Percentiles rank a stretch among this genome's conserved stretches.
phyloP scores from a whole-genome alignment of 805 yeast species.

The Pichia eremophila region DNA sequence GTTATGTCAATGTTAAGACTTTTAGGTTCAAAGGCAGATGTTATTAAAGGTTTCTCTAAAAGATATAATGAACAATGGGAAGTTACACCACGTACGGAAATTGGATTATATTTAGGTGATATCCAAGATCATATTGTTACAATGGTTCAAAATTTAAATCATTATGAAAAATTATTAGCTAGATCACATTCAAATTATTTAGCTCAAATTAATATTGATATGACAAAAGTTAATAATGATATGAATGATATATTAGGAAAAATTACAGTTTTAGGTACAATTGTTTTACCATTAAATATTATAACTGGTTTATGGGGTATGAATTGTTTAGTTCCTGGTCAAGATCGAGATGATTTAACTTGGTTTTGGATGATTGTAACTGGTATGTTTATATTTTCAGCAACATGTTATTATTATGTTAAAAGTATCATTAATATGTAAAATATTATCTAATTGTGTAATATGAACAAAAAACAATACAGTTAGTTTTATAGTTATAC shows the following conservation, averaged over 20 bases:
- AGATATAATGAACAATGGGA: constrained; percentile 82
- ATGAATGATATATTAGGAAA: constrained; percentile 94
- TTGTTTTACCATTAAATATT: constrained; percentile 89
- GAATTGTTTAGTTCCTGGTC: constrained; percentile 97
- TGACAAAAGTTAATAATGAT: constrained; percentile 94
- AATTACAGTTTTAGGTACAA: constrained; percentile 87
- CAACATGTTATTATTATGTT: constrained; percentile 39
- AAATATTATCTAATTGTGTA: not conserved
- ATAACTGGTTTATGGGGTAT: constrained; percentile 98
- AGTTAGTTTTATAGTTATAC: too few relatives aligned
- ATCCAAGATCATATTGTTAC: constrained; percentile 97
- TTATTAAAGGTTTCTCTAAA: constrained; percentile 91
- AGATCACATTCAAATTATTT: constrained; percentile 93
- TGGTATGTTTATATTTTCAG: constrained; percentile 39
- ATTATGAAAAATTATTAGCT: constrained; percentile 87
- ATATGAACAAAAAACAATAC: too few relatives aligned
- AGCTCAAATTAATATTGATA: constrained; percentile 94
- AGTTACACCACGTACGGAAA: constrained; percentile 71
- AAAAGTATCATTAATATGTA: constrained; percentile 28
- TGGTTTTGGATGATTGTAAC: constrained; percentile 56
- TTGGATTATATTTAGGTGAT: constrained; percentile 91
- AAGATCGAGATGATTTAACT: constrained; percentile 44
- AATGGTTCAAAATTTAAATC: constrained; percentile 92
- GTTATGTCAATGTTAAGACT: constrained; percentile 85
- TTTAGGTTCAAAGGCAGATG: constrained; percentile 91